phyloP scores from a whole-genome alignment of 2,329 filamentous ascomycete genomes.

The Blastomyces percursus region DNA sequence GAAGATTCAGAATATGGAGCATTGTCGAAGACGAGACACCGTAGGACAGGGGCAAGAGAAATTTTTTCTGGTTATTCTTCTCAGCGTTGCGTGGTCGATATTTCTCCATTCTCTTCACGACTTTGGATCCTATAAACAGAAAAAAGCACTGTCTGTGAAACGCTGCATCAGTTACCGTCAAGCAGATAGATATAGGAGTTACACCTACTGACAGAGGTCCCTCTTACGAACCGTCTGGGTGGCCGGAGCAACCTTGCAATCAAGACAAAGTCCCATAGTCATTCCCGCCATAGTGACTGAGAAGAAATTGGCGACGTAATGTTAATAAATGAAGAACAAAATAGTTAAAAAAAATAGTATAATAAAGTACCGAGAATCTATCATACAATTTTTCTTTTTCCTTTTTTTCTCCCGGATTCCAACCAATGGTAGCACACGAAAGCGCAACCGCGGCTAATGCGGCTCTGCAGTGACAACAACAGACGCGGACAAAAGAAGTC shows the following conservation, averaged over 20 bases:
- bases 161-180: conserved; percentile 11
- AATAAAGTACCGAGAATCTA: neutral
- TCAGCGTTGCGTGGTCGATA: conserved; percentile 40
- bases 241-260: conserved; percentile 12
- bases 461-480: neutral
- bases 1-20: conserved; percentile 61
- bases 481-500: neutral
- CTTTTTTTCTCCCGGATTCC: neutral
- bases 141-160: conserved; percentile 58
- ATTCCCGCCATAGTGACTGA: conserved; percentile 3
- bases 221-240: conserved; percentile 10
- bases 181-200: neutral
- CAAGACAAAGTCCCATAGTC: conserved; percentile 20
- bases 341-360: neutral
- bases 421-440: neutral
- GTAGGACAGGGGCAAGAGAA: conserved; percentile 72
- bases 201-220: conserved; percentile 13
- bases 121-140: conserved; percentile 66
- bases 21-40: conserved; percentile 71
- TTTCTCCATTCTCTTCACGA: conserved; percentile 63
- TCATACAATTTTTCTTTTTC: neutral
- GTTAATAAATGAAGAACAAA: no score
- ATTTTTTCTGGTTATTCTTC: conserved; percentile 38
- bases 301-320: neutral
- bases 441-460: neutral